Evolutionary conservation across 2,329 filamentous ascomycete species (phyloP).

Genomic region (Fonsecaea pugnacius): DNA sequence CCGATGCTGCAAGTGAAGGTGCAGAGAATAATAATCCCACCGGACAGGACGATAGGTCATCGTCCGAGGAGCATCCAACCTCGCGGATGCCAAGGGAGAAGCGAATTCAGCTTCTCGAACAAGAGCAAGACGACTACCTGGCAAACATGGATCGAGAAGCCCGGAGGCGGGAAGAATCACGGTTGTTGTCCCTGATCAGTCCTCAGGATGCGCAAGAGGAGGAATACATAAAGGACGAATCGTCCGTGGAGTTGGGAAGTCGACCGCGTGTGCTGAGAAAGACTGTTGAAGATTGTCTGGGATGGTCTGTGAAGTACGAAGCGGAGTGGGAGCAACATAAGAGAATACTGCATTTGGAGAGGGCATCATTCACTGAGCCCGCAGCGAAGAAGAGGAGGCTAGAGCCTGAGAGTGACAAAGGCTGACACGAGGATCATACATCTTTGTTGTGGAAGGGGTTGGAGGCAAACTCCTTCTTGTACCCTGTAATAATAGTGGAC

Average conservation of each 20-base stretch:
- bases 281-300: slow-evolving; percentile 40
- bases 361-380: not conserved
- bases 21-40: not conserved
- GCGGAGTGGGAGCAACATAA: slow-evolving; percentile 32
- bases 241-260: slow-evolving; percentile 31
- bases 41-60: not conserved
- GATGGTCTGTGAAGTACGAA: slow-evolving; percentile 39
- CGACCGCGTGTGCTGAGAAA: slow-evolving; percentile 38
- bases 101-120: slow-evolving; percentile 29
- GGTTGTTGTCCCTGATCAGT: slow-evolving; percentile 52
- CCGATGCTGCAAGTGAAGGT: slow-evolving; percentile 7
- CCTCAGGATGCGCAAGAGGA: slow-evolving; percentile 39
- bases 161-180: slow-evolving; percentile 51
- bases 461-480: not conserved
- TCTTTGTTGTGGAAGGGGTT: not conserved
- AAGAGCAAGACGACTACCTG: slow-evolving; percentile 50
- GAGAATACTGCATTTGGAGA: not conserved
- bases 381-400: slow-evolving; percentile 22
- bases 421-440: not conserved
- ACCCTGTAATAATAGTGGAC: not conserved
- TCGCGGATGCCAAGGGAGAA: slow-evolving; percentile 21
- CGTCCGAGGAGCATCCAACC: slow-evolving; percentile 14
- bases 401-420: slow-evolving; percentile 1
- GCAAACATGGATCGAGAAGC: slow-evolving; percentile 54
- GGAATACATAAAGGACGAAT: slow-evolving; percentile 33